Evolutionary conservation across 2,329 filamentous ascomycete species (phyloP).

Genomic region (Hypocrella siamensis): DNA sequence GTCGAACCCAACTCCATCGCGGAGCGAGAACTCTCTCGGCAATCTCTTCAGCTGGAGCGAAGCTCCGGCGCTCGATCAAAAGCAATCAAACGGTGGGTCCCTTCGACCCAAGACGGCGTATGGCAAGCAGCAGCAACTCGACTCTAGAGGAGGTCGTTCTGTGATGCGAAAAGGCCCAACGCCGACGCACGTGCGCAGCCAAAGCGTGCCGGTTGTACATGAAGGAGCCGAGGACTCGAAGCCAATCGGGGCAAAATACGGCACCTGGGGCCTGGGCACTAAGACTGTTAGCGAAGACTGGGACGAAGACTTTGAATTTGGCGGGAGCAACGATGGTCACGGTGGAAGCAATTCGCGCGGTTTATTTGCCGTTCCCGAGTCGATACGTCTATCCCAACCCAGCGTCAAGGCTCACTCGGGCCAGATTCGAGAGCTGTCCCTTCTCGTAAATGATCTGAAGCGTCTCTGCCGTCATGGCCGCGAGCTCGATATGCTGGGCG

Average conservation of each 20-base stretch:
- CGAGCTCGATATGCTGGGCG: conserved; percentile 48
- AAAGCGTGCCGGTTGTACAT: conserved; percentile 61
- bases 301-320: conserved; percentile 81
- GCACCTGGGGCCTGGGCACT: conserved; percentile 67
- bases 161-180: conserved; percentile 52
- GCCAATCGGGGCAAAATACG: conserved; percentile 50
- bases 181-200: conserved; percentile 59
- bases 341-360: conserved; percentile 18
- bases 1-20: conserved; percentile 6
- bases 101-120: conserved; percentile 60
- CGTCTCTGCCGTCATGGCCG: conserved; percentile 56
- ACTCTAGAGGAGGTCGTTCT: conserved; percentile 53
- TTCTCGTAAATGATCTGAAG: conserved; percentile 72
- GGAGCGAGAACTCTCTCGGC: conserved; percentile 39
- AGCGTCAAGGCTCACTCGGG: conserved; percentile 72
- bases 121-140: conserved; percentile 51
- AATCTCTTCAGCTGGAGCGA: conserved; percentile 72
- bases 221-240: conserved; percentile 42
- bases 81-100: conserved; percentile 39
- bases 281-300: conserved; percentile 75
- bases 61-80: conserved; percentile 43
- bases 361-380: conserved; percentile 43
- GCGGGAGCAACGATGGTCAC: conserved; percentile 24
- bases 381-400: conserved; percentile 66
- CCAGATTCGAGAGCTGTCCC: conserved; percentile 66